Evolutionary conservation across 2,329 filamentous ascomycete species (phyloP).

Genomic region (Coniella lustricola): DNA sequence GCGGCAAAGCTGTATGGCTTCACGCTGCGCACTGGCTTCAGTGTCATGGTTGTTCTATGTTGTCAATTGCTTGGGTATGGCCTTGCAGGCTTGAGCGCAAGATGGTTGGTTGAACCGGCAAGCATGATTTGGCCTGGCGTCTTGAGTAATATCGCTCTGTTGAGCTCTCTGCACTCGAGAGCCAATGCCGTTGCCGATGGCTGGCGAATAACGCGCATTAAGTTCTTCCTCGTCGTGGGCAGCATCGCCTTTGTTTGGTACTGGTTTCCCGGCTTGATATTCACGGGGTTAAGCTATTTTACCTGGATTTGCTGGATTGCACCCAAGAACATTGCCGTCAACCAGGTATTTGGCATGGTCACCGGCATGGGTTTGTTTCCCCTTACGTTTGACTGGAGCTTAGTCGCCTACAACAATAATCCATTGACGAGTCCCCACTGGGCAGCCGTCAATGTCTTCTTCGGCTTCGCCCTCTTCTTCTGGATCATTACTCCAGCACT

Average conservation of each 20-base stretch:
- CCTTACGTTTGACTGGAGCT: conserved; percentile 60
- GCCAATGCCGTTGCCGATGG: conserved; percentile 30
- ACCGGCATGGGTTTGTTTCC: conserved; percentile 56
- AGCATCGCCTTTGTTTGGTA: conserved; percentile 46
- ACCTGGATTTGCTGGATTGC: conserved; percentile 56
- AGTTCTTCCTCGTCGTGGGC: conserved; percentile 30
- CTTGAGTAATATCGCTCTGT: conserved; percentile 30
- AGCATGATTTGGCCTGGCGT: conserved; percentile 32
- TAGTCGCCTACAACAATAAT: conserved; percentile 31
- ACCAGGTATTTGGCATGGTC: conserved; percentile 58
- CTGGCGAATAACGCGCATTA: conserved; percentile 31
- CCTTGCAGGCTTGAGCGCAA: conserved; percentile 29
- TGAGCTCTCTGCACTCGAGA: conserved; percentile 30
- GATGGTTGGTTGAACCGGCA: conserved; percentile 32
- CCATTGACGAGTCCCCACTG: conserved; percentile 35
- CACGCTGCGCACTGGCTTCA: conserved; percentile 30
- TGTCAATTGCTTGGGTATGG: conserved; percentile 33
- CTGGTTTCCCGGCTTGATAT: conserved; percentile 57
- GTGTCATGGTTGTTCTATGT: conserved; percentile 30
- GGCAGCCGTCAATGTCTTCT: conserved; percentile 40
- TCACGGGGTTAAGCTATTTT: conserved; percentile 54
- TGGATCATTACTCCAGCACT: conserved; percentile 40
- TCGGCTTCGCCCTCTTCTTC: conserved; percentile 36
- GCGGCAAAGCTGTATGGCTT: conserved; percentile 36
- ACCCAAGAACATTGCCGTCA: conserved; percentile 53